Base-by-base conservation (phyloP, 208 protist genomes). In the Acanthamoeba sp. region DNA sequence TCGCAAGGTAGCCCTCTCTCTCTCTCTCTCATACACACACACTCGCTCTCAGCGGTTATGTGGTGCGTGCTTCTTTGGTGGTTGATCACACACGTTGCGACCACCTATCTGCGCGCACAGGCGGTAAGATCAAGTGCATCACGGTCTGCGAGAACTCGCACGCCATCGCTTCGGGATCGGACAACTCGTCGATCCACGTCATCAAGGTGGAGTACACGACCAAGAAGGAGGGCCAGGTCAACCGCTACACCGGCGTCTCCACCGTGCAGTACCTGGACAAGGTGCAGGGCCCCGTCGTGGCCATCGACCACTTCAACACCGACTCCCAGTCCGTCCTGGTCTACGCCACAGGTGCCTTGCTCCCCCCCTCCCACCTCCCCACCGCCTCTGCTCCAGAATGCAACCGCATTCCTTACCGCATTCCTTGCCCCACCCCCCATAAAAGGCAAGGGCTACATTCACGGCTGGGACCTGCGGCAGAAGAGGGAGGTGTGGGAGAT, bases 131-230 rank as follows among this genome's bases (percentile, higher is more conserved):
- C 45, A 95, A 59, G n/a, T 95, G 85, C 0, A 94, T 96, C 34
- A 95, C 95, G 27, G 94, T 96, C 22, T 96, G 76, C 29, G 94
- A 96, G n/a, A 95, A 96, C 40, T 93, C 96, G 16, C 96, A 96
- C 59, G 52, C 66, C 0, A 95, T 96, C 32, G 95, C 95, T 12
- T 94, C 94, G 2, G 95, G 76, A 3, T 95, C 85, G 24, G 93
- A 95, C 52, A 95, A 93, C 32, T 88, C 92, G 16, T 94, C 95
- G 22, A 96, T 96, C 20, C 96, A 96, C 48, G 71, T 96, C 1
- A 94, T 96, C 66, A 55, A 87, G 55, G 94, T 96, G 18, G 93
- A 95, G 29, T 93, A 95, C 59, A 93, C 76, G 80, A 93, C 85
- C 22, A 94, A 94, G 22, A 94, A 90, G 34, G 62, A 95, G 73